Evolutionary conservation across 495 filamentous ascomycete species (phyloP).

Genomic region (Hypomontagnella submonticulosa): DNA sequence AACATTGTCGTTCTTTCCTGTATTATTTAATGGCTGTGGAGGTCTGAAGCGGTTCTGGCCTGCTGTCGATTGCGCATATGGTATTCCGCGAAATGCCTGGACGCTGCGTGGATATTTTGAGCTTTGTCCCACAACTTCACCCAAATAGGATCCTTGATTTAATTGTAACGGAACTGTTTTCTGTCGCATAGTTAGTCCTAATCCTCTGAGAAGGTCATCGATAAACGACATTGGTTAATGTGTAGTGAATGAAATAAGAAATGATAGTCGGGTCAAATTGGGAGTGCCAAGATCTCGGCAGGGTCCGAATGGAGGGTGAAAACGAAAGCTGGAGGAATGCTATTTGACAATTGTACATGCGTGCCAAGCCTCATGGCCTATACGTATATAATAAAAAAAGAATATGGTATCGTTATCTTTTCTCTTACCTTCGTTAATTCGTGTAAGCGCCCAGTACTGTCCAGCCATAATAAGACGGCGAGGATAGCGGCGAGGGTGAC

Average conservation of each 20-base stretch:
- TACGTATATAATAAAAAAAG: background rate
- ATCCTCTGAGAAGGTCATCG: background rate
- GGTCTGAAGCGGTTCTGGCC: conserved; percentile 67
- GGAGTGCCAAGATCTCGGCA: conserved; percentile 34
- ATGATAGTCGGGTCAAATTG: conserved; percentile 20
- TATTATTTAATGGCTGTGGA: conserved; percentile 54
- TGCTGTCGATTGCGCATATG: conserved; percentile 66
- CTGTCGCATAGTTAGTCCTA: conserved; percentile 41
- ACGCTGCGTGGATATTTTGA: conserved; percentile 57
- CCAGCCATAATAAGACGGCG: conserved; percentile 27
- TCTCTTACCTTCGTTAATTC: conserved; percentile 34
- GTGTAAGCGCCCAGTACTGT: conserved; percentile 18
- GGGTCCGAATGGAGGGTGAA: background rate
- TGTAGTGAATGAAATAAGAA: background rate
- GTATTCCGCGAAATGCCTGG: conserved; percentile 70
- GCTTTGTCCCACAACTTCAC: conserved; percentile 54
- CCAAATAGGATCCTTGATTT: conserved; percentile 66
- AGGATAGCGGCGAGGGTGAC: conserved; percentile 21
- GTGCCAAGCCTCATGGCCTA: background rate
- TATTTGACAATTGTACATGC: conserved; percentile 28
- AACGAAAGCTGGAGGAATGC: conserved; percentile 11
- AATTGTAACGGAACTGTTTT: conserved; percentile 47
- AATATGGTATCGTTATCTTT: conserved; percentile 1
- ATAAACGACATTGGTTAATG: background rate
- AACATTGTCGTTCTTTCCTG: conserved; percentile 39